Percentiles rank a stretch among this genome's conserved stretches.
These are phyloP conservation scores for Davidsoniella virescens DNA, from an alignment of 2,329 filamentous ascomycete species.

Conservation along the genomic window DNA sequence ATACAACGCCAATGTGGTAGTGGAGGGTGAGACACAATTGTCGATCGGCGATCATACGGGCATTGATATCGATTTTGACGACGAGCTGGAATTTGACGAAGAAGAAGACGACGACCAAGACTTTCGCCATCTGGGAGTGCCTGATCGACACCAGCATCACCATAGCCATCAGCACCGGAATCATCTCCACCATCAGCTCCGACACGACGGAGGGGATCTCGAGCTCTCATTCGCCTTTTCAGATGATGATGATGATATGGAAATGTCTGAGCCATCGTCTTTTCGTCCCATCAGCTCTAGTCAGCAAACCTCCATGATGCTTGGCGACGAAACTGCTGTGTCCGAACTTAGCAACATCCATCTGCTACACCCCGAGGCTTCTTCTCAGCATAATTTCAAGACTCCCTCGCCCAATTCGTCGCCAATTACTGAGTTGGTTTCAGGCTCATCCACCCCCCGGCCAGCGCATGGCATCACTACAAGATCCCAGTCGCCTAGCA, in stretches of 20 bases:
- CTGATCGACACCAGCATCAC: not conserved
- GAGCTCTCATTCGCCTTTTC: constrained; percentile 12
- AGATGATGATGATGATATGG: constrained; percentile 10
- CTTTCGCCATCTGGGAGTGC: not conserved
- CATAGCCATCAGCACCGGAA: not conserved
- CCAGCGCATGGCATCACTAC: not conserved
- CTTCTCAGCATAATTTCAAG: not conserved
- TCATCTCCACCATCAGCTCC: not conserved
- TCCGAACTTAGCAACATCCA: constrained; percentile 5
- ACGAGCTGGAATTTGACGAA: not conserved
- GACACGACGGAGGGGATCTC: not conserved
- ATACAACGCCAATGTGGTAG: constrained; percentile 8
- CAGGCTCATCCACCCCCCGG: constrained; percentile 8
- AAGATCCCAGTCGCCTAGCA: not conserved
- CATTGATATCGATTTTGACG: not conserved
- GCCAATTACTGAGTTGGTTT: constrained; percentile 4
- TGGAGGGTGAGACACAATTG: constrained; percentile 6
- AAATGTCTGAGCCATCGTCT: constrained; percentile 8
- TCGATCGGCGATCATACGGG: not conserved
- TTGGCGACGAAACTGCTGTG: constrained; percentile 10
- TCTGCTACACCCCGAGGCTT: not conserved
- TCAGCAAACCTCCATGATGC: constrained; percentile 7
- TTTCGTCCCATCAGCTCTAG: constrained; percentile 10
- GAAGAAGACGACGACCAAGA: not conserved
- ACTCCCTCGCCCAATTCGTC: not conserved